These are phyloP conservation scores for Chrysopogon serrulatus DNA, from an alignment of 176 grass and related monocot genomes.

Conservation along the genomic window DNA sequence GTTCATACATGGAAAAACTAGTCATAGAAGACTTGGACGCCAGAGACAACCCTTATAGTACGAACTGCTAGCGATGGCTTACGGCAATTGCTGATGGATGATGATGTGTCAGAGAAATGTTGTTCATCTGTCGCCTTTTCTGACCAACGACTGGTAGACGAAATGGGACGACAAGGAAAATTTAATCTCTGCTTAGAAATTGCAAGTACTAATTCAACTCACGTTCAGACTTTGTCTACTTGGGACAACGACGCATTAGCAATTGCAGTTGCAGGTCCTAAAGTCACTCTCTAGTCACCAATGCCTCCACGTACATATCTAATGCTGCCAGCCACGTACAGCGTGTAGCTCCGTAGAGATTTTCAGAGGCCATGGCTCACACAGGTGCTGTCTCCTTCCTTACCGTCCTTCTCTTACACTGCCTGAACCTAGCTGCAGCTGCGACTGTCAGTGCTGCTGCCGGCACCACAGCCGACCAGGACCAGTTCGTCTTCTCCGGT, in stretches of 20 bases:
- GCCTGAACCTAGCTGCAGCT: not conserved
- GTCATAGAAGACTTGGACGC: not conserved
- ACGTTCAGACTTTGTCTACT: not conserved
- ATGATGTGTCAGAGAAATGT: not conserved
- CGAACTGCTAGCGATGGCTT: not conserved
- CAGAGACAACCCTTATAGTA: not conserved
- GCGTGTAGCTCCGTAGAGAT: not conserved
- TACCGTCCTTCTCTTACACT: not conserved
- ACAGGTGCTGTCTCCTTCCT: not conserved
- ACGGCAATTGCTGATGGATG: not conserved
- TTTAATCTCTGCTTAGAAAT: not conserved
- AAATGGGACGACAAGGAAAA: not conserved
- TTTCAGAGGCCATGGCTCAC: not conserved
- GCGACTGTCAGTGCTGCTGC: not conserved
- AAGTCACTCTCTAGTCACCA: too few species aligned
- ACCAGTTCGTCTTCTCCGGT: conserved; percentile 23
- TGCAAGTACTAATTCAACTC: too few species aligned
- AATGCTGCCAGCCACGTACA: too few species aligned
- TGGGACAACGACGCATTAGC: not conserved
- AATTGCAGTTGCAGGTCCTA: not conserved
- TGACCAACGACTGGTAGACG: not conserved
- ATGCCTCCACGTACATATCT: too few species aligned
- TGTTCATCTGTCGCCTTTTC: not conserved
- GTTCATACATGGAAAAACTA: not conserved
- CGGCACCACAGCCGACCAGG: not conserved